phyloP scores from a whole-genome alignment of 108 stramenopile species.

The Nitzschia sp. region DNA sequence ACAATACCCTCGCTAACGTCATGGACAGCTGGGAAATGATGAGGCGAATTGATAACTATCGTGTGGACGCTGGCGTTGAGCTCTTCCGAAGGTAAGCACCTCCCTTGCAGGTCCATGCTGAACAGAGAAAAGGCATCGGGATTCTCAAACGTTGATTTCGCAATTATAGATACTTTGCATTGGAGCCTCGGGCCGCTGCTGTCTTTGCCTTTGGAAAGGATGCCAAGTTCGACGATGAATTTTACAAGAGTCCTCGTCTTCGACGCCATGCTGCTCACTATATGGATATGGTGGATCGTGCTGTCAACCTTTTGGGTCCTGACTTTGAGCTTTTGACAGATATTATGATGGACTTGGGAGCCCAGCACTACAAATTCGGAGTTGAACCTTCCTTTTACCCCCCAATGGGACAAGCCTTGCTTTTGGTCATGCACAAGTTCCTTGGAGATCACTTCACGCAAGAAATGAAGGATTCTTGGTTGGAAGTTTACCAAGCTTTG shows the following conservation, averaged over 20 bases:
- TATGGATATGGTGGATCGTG: slow-evolving; percentile 32
- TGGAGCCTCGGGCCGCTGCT: slow-evolving; percentile 31
- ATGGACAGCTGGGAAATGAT: slow-evolving; percentile 39
- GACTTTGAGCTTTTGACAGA: slow-evolving; percentile 43
- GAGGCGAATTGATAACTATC: slow-evolving; percentile 29
- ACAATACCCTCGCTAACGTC: slow-evolving; percentile 33
- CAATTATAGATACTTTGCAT: slow-evolving; percentile 18
- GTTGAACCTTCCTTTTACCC: slow-evolving; percentile 40
- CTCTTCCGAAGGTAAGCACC: slow-evolving; percentile 35
- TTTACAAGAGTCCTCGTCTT: slow-evolving; percentile 19
- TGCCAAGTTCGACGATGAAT: slow-evolving; percentile 14
- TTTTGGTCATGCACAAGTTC: slow-evolving; percentile 28
- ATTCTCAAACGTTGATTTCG: neutral
- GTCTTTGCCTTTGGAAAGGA: slow-evolving; percentile 28
- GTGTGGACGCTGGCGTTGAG: slow-evolving; percentile 12
- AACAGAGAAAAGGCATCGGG: neutral
- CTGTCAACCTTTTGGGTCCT: slow-evolving; percentile 44
- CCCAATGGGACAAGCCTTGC: slow-evolving; percentile 45
- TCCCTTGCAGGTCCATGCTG: neutral
- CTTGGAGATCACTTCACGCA: slow-evolving; percentile 39
- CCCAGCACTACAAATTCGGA: slow-evolving; percentile 41
- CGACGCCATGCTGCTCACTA: slow-evolving; percentile 20
- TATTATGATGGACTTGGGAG: slow-evolving; percentile 40
- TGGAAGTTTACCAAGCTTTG: slow-evolving; percentile 25
- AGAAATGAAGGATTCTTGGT: slow-evolving; percentile 37